Base-by-base conservation (phyloP, 1,284 basidiomycete genomes). In the Papiliotrema laurentii region DNA sequence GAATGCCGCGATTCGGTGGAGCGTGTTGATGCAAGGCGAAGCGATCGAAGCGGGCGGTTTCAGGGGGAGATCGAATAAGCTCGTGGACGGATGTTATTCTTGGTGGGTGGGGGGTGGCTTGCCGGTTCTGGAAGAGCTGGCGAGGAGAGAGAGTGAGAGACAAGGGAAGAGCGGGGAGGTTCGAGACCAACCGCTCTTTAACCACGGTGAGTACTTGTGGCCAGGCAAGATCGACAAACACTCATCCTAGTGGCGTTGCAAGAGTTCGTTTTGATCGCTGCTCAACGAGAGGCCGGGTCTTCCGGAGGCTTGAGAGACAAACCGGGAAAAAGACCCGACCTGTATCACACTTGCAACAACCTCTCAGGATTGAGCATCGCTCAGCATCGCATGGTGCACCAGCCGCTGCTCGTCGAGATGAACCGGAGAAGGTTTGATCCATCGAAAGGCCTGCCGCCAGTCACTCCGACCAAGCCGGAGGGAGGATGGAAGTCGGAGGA, bases 41-140 rank as follows among this genome's bases (percentile, higher is more conserved):
- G 83, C 84, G 24, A 79, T 81, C 24, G 94, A 98, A 64, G 79
- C 91, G 3, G 93, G 92, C 3, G 96, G 94, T 0, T 97, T 98
- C 75, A 81, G 82, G 40, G 96, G 96, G 0, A 79, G 96, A 37
- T 90, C 89, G 51, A 99, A 98, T 72, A 99, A 99, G 74, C 81
- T 99, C 13, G 94, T 99, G 0, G 96, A 99, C 65, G 96, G 94
- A 2, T 99, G 96, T 74, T 99, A 98, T 72, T 85, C 88, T 27
- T 98, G 96, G 96, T 98, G 92, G 87, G 89, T 93, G 25, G 94
- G 89, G 2, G 93, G 93, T 0, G 81, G 86, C n/a, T 88, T 96
- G 66, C 79, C 82, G 0, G 75, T 97, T 10, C 74, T 96, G 0
- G 86, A 87, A 47, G 83, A 75, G 19, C 60, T 86, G 11, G 71